Conservation (phyloP, 2,329 filamentous ascomycete species). For the Phaeomoniella chlamydospora region DNA sequence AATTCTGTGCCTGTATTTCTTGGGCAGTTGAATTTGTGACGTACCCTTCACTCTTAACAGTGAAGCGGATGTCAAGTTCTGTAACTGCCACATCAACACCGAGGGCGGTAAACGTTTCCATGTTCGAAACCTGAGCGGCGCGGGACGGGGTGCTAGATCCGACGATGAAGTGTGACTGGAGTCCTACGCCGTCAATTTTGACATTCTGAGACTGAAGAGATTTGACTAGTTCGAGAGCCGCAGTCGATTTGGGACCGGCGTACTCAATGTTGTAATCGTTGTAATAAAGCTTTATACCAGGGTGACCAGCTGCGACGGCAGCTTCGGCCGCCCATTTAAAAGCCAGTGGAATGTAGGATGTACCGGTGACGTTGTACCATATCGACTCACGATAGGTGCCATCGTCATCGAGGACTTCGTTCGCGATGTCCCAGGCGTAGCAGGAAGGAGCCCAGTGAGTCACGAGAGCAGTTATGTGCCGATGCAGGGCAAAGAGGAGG, state of each 20-base stretch:
- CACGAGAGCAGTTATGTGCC: slow-evolving; percentile 22
- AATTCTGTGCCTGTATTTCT: slow-evolving; percentile 18
- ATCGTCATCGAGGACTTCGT: slow-evolving; percentile 30
- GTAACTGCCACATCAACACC: slow-evolving; percentile 26
- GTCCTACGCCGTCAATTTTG: slow-evolving; percentile 33
- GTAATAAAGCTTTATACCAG: slow-evolving; percentile 25
- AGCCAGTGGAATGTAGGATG: slow-evolving; percentile 29
- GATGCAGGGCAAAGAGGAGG: slow-evolving; percentile 39
- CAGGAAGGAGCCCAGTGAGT: slow-evolving; percentile 20
- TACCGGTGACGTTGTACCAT: slow-evolving; percentile 27
- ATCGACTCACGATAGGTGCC: slow-evolving; percentile 26
- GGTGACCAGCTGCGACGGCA: slow-evolving; percentile 17
- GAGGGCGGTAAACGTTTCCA: slow-evolving; percentile 22
- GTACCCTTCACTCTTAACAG: slow-evolving; percentile 8
- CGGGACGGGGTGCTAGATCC: slow-evolving; percentile 25
- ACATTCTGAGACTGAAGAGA: slow-evolving; percentile 21
- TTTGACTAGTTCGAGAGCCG: slow-evolving; percentile 21
- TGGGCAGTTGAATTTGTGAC: slow-evolving; percentile 6
- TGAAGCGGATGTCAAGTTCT: slow-evolving; percentile 35
- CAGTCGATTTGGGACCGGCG: slow-evolving; percentile 19
- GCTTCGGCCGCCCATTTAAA: slow-evolving; percentile 24
- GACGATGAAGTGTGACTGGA: slow-evolving; percentile 32
- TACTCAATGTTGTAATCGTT: slow-evolving; percentile 30
- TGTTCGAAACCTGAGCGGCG: slow-evolving; percentile 21
- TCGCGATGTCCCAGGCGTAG: slow-evolving; percentile 25